A percentile compares a stretch with the other conserved stretches of the same genome.
Evolutionary conservation across 441 rosid genomes (phyloP).

Genomic region (Syzygium syzygioides): DNA sequence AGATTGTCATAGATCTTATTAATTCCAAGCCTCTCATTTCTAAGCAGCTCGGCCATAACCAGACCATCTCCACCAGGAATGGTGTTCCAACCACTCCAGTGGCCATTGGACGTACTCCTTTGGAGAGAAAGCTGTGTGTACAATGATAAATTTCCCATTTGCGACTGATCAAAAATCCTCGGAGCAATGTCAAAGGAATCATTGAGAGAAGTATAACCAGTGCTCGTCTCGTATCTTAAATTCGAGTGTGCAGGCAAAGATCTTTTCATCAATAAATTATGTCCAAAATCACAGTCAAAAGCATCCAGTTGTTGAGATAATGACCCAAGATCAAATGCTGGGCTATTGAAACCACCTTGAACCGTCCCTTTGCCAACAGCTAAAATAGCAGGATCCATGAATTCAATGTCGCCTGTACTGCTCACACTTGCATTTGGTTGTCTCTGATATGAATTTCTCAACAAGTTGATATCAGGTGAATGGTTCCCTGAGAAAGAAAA

Average conservation of each 20-base stretch:
- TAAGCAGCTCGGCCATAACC: conserved; percentile 12
- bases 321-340: conserved; percentile 54
- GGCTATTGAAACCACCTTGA: conserved; percentile 45
- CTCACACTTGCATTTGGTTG: conserved; percentile 33
- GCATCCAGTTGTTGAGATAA: conserved; percentile 42
- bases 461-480: conserved; percentile 37
- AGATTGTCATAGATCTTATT: conserved; percentile 18
- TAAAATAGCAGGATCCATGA: conserved; percentile 91
- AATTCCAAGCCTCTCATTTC: conserved; percentile 15
- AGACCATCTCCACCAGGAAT: conserved; percentile 48
- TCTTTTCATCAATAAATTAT: conserved; percentile 62
- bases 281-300: conserved; percentile 64
- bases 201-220: conserved; percentile 36
- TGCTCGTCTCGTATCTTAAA: conserved; percentile 49
- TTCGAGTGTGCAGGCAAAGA: conserved; percentile 55
- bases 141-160: conserved; percentile 39
- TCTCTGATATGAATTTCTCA: conserved; percentile 49
- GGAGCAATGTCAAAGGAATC: conserved; percentile 67
- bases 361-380: conserved; percentile 90
- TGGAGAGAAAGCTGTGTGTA: conserved; percentile 48
- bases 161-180: conserved; percentile 64
- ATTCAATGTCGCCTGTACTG: conserved; percentile 56
- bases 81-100: conserved; percentile 80
- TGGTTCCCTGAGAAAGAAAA: conserved; percentile 38
- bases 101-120: conserved; percentile 69